Base-by-base conservation (phyloP, 257 asterid species). In the Scutellaria baicalensis region DNA sequence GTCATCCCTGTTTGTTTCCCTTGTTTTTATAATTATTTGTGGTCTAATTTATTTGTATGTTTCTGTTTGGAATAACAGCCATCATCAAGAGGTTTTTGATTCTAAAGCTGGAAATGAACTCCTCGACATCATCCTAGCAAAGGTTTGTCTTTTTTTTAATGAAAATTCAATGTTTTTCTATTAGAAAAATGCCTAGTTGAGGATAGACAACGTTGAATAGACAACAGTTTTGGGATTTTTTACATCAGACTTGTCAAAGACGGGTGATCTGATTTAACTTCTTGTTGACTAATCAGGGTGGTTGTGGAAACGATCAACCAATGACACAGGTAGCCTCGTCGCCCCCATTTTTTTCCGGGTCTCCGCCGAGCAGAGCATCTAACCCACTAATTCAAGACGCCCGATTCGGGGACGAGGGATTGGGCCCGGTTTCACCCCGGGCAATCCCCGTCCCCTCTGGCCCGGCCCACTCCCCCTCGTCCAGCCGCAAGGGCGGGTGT, bases 341-440 rank as follows among this genome's bases (percentile, higher is more conserved):
- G 85, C 99, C 97, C 95, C 97, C 99, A 50, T 91, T 94, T 94
- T 94, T 89, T 85, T 62, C 84, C 27, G 97, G 99, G 96, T 94
- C 99, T 8, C 99, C 99, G 84, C 99, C 99, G 83, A 86, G 95
- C 70, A 85, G 99, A 91, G 97, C 85, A n/a, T 89, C 99, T 88
- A 94, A 94, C 92, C 99, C 99, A 69, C 83, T 94, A 86, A 84
- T 92, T 87, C 96, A 87, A 75, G 99, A 94, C 50, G 84, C 93
- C 6, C 84, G 91, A 4, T 94, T 94, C 38, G 93, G 91, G 68
- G 96, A 86, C 51, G 90, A 82, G 45, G 80, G 77, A 39, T 72
- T 62, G 45, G 42, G 81, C 76, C 90, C 91, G 0, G 69, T 85
- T 14, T 85, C 97, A 0, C 97, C 96, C 2, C 84, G 87, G 4